Evolutionary conservation across 1,284 basidiomycete genomes (phyloP).

Genomic region (Apiotrichum mycotoxinovorans): DNA sequence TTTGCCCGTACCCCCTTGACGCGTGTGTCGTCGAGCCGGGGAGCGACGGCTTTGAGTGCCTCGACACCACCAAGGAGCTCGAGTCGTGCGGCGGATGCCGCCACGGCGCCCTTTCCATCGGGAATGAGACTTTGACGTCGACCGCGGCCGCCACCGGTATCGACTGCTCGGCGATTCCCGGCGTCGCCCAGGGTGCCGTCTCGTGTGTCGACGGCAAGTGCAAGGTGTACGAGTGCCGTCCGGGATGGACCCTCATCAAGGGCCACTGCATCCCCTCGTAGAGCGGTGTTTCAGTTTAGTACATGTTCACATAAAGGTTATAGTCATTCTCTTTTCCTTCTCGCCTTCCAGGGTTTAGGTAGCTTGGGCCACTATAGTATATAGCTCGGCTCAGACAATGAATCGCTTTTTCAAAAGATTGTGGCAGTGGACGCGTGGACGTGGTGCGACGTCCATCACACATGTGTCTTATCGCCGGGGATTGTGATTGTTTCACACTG

Average conservation of each 20-base stretch:
- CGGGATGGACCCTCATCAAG: constrained; percentile 1
- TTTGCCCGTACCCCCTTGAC: not conserved
- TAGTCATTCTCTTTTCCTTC: too few relatives aligned
- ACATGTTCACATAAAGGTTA: too few relatives aligned
- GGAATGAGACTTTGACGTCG: not conserved
- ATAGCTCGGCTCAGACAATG: too few relatives aligned
- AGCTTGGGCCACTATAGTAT: too few relatives aligned
- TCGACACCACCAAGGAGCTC: constrained; percentile 6
- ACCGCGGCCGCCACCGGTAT: not conserved
- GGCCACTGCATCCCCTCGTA: not conserved
- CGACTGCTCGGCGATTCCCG: constrained; percentile 9
- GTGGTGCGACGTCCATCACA: too few relatives aligned
- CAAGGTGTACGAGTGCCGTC: constrained; percentile 5
- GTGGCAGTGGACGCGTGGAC: too few relatives aligned
- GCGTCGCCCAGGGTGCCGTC: constrained; percentile 12
- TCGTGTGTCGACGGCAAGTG: constrained; percentile 9
- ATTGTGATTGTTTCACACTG: too few relatives aligned
- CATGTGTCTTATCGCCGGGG: too few relatives aligned
- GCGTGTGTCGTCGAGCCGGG: not conserved
- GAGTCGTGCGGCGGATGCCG: constrained; percentile 12
- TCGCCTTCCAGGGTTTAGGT: too few relatives aligned
- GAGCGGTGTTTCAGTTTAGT: too few relatives aligned
- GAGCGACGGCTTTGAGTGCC: constrained; percentile 6
- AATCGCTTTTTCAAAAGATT: too few relatives aligned
- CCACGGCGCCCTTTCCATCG: not conserved